phyloP scores from a whole-genome alignment of 129 eudicot species.

The Arctium lappa region DNA sequence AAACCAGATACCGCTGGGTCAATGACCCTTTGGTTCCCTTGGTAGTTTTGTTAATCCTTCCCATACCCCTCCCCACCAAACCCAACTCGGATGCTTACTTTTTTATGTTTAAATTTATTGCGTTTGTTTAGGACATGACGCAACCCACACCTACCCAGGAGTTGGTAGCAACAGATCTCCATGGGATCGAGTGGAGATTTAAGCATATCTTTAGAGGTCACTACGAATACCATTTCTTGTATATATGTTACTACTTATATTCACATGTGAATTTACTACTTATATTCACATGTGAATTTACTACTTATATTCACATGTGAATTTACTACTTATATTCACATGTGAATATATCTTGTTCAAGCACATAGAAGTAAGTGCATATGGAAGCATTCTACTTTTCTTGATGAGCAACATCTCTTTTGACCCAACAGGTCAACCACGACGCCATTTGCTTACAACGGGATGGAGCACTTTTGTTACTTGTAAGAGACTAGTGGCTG shows the following conservation, averaged over 20 bases:
- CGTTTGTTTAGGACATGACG: slow-evolving; percentile 66
- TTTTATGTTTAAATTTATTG: slow-evolving; percentile 3
- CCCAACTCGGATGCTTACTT: neutral
- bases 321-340: neutral
- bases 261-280: no score
- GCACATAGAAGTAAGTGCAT: neutral
- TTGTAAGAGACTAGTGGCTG: slow-evolving; percentile 87
- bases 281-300: no score
- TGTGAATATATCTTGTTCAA: neutral
- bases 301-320: neutral
- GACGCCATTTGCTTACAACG: slow-evolving; percentile 88
- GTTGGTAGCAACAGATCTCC: slow-evolving; percentile 84
- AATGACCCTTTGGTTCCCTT: no score
- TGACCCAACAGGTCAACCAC: slow-evolving; percentile 70
- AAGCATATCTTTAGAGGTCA: slow-evolving; percentile 97
- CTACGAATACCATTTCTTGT: slow-evolving; percentile 3
- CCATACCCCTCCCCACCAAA: neutral
- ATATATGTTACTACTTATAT: neutral
- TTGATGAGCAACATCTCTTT: neutral
- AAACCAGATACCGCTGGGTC: no score
- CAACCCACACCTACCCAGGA: slow-evolving; percentile 91
- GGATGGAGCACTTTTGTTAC: slow-evolving; percentile 98
- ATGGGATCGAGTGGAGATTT: slow-evolving; percentile 79
- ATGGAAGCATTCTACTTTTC: neutral
- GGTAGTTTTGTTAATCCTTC: neutral